Evolutionary conservation across 352 stramenopile species (phyloP).

Genomic region (Pythium grandisporangium): DNA sequence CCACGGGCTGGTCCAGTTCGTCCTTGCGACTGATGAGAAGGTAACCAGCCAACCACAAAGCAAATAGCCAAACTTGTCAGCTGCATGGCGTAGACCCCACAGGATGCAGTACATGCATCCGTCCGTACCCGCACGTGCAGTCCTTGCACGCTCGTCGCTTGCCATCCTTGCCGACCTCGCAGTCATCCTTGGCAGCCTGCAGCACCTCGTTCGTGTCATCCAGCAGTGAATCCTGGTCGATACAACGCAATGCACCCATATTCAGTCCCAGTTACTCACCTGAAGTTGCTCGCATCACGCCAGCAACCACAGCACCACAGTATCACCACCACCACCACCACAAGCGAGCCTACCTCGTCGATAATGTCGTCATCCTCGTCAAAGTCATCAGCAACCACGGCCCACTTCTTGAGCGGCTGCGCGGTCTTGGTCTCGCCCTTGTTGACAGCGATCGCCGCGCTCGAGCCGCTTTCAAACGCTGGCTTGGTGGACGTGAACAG

Average conservation of each 20-base stretch:
- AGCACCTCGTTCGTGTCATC: slow-evolving; percentile 81
- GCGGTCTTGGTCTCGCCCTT: slow-evolving; percentile 21
- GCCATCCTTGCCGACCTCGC: slow-evolving; percentile 69
- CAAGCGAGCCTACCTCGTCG: slow-evolving; percentile 43
- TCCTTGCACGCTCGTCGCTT: slow-evolving; percentile 95
- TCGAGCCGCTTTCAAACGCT: slow-evolving; percentile 28
- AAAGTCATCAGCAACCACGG: slow-evolving; percentile 54
- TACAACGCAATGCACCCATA: too few species aligned
- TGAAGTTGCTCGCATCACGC: background rate
- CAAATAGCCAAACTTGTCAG: background rate
- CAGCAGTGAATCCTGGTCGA: slow-evolving; percentile 51
- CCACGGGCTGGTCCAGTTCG: slow-evolving; percentile 55
- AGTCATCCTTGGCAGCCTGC: slow-evolving; percentile 56
- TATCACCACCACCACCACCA: background rate
- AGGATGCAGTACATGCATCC: too few species aligned
- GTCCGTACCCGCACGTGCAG: slow-evolving; percentile 94
- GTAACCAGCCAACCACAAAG: slow-evolving; percentile 8
- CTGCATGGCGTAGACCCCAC: too few species aligned
- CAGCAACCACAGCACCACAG: background rate
- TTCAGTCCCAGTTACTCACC: too few species aligned
- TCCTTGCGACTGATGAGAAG: slow-evolving; percentile 68
- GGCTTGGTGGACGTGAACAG: slow-evolving; percentile 63
- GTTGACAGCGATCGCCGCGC: slow-evolving; percentile 37
- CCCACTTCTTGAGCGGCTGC: slow-evolving; percentile 56
- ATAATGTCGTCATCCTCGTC: slow-evolving; percentile 57